Conservation (phyloP, 352 stramenopile genomes). For the Salisapilia sapeloensis region DNA sequence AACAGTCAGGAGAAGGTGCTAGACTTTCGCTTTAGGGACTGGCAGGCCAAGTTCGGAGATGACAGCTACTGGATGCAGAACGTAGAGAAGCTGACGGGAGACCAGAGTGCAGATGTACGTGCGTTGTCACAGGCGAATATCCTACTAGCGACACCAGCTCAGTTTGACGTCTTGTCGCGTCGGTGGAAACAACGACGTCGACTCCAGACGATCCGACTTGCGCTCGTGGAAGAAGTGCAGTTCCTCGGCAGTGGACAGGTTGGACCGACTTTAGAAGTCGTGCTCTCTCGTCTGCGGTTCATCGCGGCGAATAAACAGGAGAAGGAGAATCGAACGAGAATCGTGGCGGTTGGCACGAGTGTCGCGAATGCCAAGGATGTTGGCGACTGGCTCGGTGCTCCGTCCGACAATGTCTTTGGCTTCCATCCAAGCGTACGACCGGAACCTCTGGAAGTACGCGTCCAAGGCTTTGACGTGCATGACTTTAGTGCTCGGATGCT, state of each 20-base stretch:
- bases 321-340: slow-evolving; percentile 68
- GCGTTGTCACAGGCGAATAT: slow-evolving; percentile 85
- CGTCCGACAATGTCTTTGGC: slow-evolving; percentile 86
- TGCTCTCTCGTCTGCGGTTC: slow-evolving; percentile 96
- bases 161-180: slow-evolving; percentile 94
- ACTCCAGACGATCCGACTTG: slow-evolving; percentile 87
- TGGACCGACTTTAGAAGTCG: slow-evolving; percentile 91
- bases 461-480: slow-evolving; percentile 97
- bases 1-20: slow-evolving; percentile 75
- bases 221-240: slow-evolving; percentile 96
- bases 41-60: slow-evolving; percentile 70
- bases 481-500: slow-evolving; percentile 94
- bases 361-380: slow-evolving; percentile 96
- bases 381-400: slow-evolving; percentile 95
- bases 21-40: slow-evolving; percentile 62
- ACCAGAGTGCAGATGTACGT: slow-evolving; percentile 86
- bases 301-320: slow-evolving; percentile 85
- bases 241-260: slow-evolving; percentile 86
- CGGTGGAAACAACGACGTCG: slow-evolving; percentile 95
- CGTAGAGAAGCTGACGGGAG: slow-evolving; percentile 89
- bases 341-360: slow-evolving; percentile 92
- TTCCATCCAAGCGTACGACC: slow-evolving; percentile 93
- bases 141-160: slow-evolving; percentile 86
- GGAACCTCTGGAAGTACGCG: slow-evolving; percentile 92
- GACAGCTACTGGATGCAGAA: slow-evolving; percentile 62